A percentile compares a stretch with the other conserved stretches of the same genome.
These are phyloP conservation scores for Leptodermis oblonga DNA, from an alignment of 257 asterid species.

Conservation along the genomic window DNA sequence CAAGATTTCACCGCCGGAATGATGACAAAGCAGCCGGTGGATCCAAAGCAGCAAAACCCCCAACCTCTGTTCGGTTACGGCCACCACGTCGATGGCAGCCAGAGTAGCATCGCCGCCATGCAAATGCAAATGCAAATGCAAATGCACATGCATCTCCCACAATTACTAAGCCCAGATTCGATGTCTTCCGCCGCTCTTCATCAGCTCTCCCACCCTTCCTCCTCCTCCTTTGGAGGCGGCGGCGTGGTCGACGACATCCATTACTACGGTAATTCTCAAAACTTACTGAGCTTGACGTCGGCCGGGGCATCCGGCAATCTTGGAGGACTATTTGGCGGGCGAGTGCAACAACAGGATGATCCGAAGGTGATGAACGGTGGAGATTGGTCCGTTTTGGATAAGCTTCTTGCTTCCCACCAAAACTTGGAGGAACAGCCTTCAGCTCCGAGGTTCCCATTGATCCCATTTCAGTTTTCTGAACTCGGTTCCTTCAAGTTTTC, in stretches of 20 bases:
- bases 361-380: constrained; percentile 28
- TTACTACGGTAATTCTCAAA: constrained; percentile 28
- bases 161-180: constrained; percentile 43
- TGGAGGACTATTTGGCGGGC: constrained; percentile 5
- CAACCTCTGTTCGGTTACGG: background rate
- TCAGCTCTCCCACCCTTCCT: background rate
- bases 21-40: constrained; percentile 4
- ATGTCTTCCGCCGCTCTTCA: constrained; percentile 15
- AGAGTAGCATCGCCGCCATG: constrained; percentile 13
- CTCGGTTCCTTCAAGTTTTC: constrained; percentile 20
- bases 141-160: constrained; percentile 54
- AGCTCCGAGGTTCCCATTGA: constrained; percentile 28
- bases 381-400: constrained; percentile 74
- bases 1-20: constrained; percentile 8
- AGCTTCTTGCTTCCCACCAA: constrained; percentile 55
- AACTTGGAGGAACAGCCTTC: constrained; percentile 28
- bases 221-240: constrained; percentile 19
- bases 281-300: constrained; percentile 45
- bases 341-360: constrained; percentile 30
- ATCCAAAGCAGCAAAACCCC: constrained; percentile 28
- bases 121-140: background rate
- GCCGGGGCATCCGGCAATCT: constrained; percentile 21
- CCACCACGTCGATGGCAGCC: background rate
- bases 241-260: constrained; percentile 16
- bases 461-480: constrained; percentile 23